Evolutionary conservation across 768 basidiomycete genomes (phyloP).

Genomic region (Amanita phalloides): DNA sequence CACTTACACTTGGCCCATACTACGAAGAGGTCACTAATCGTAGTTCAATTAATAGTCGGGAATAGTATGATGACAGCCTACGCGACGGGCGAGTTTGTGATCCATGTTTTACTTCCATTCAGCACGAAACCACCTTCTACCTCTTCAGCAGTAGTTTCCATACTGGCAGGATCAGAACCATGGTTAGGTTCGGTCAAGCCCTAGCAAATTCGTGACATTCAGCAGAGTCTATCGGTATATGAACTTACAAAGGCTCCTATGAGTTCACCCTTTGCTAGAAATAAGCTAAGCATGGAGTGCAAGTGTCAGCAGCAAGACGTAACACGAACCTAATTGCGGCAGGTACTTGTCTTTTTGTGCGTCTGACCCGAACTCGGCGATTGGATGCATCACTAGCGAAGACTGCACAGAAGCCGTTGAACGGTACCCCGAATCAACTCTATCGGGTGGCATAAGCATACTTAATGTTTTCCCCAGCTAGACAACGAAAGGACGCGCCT

Average conservation of each 20-base stretch:
- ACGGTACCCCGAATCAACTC: slow-evolving; percentile 94
- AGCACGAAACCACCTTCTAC: slow-evolving; percentile 76
- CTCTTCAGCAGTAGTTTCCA: slow-evolving; percentile 90
- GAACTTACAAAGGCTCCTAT: slow-evolving; percentile 86
- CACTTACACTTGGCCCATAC: slow-evolving; percentile 94
- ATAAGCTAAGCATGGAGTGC: not conserved
- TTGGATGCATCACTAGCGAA: slow-evolving; percentile 93
- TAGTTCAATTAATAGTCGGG: slow-evolving; percentile 5
- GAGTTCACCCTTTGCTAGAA: slow-evolving; percentile 69
- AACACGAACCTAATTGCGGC: slow-evolving; percentile 59
- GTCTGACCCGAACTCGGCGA: slow-evolving; percentile 80
- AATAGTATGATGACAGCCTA: slow-evolving; percentile 24
- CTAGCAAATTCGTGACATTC: slow-evolving; percentile 24
- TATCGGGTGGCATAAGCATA: slow-evolving; percentile 17
- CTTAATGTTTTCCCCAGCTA: not conserved
- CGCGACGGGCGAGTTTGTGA: slow-evolving; percentile 89
- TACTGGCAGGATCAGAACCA: slow-evolving; percentile 94
- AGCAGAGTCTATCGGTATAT: slow-evolving; percentile 1
- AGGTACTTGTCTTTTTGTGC: slow-evolving; percentile 88
- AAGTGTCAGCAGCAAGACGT: not conserved
- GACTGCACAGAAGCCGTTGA: slow-evolving; percentile 94
- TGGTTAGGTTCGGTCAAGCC: slow-evolving; percentile 95
- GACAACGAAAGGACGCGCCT: slow-evolving; percentile 32
- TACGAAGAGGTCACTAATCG: slow-evolving; percentile 70
- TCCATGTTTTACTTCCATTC: slow-evolving; percentile 96